Percentiles rank a stretch among this genome's conserved stretches.
Conservation (phyloP, 2,329 filamentous ascomycete genomes). For the Atkinsonella hypoxylon region DNA sequence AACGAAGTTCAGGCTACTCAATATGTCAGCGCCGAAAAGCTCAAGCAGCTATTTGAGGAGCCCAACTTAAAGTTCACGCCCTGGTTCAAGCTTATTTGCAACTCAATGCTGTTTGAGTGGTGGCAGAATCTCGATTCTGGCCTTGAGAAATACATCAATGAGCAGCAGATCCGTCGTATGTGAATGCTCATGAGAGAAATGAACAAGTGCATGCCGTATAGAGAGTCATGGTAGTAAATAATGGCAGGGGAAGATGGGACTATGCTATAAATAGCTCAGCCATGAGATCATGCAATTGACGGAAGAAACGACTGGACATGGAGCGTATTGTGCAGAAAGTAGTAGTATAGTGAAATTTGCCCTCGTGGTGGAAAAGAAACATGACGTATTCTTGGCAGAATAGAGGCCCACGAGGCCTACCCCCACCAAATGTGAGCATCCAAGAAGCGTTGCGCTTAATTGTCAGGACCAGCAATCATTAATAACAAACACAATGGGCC, state of each 20-base stretch:
- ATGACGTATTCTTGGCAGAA: too few species aligned
- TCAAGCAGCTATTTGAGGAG: slow-evolving; percentile 79
- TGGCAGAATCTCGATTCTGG: slow-evolving; percentile 76
- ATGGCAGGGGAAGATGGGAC: too few species aligned
- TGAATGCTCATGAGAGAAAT: neutral
- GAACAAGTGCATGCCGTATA: neutral
- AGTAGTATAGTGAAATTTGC: too few species aligned
- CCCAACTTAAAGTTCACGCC: slow-evolving; percentile 78
- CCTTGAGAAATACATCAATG: slow-evolving; percentile 74
- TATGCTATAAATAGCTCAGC: too few species aligned
- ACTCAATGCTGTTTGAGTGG: slow-evolving; percentile 97
- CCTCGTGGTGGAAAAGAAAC: too few species aligned
- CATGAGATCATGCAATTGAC: too few species aligned
- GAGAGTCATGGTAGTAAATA: neutral
- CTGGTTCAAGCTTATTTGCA: slow-evolving; percentile 98
- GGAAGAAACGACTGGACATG: neutral
- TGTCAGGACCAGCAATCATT: too few species aligned
- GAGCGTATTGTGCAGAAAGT: neutral
- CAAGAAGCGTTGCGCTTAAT: too few species aligned
- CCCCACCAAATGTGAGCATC: too few species aligned
- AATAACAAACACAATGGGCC: too few species aligned
- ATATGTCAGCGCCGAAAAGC: slow-evolving; percentile 71
- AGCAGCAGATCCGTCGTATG: slow-evolving; percentile 79
- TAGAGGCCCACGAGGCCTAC: too few species aligned
- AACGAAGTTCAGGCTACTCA: slow-evolving; percentile 82